These are phyloP conservation scores for Trichophyton rubrum DNA, from an alignment of 2,329 filamentous ascomycete species.

Conservation along the genomic window DNA sequence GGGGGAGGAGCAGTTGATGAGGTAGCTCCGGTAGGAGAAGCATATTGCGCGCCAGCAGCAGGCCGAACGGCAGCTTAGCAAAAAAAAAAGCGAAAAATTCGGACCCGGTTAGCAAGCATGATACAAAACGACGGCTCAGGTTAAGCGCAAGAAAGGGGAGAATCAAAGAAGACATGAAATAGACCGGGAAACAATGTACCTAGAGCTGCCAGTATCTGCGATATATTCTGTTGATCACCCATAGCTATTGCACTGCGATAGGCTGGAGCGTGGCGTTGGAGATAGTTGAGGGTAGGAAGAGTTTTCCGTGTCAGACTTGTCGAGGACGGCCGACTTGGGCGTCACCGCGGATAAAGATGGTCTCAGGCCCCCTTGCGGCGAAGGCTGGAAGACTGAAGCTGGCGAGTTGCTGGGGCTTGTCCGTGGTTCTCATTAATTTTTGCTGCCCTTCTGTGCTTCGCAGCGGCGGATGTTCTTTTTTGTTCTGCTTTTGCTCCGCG, in stretches of 20 bases:
- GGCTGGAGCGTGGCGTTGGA: slow-evolving; percentile 1
- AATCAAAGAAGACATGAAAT: background rate
- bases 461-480: background rate
- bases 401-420: background rate
- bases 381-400: background rate
- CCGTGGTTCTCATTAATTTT: background rate
- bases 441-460: background rate
- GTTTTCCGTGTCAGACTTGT: background rate
- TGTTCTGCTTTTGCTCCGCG: background rate
- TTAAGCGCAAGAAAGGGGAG: background rate
- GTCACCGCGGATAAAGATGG: background rate
- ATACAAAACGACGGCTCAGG: background rate
- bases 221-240: slow-evolving; percentile 14
- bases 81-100: background rate
- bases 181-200: slow-evolving; percentile 4
- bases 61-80: slow-evolving; percentile 38
- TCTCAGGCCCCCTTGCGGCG: background rate
- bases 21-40: background rate
- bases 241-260: slow-evolving; percentile 5
- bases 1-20: slow-evolving; percentile 23
- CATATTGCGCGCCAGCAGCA: slow-evolving; percentile 19
- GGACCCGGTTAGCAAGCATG: background rate
- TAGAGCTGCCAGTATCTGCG: slow-evolving; percentile 13
- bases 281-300: background rate
- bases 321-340: background rate